Base-by-base conservation (phyloP, 176 grass and related monocot genomes). In the Melocanna baccifera region DNA sequence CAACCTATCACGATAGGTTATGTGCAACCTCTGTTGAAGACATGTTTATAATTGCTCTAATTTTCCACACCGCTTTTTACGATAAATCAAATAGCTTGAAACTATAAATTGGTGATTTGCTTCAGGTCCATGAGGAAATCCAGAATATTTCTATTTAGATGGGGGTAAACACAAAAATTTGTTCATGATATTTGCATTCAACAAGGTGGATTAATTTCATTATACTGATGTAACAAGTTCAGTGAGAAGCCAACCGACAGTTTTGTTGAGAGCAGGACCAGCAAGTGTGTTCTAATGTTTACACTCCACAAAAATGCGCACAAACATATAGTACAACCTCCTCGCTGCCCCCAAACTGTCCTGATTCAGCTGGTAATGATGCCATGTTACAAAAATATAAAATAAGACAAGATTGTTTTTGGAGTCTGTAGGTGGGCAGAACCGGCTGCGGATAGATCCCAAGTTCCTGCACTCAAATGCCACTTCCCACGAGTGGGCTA, bases 261-360 rank as follows among this genome's bases (percentile, higher is more conserved):
- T 86, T 98, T 74, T 39, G 92, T 95, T 42, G 96, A 95, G 81
- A 98, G 92, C 93, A 98, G 92, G n/a, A n/a, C n/a, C n/a, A n/a
- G n/a, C n/a, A n/a, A n/a, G 96, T 94, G 83, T 3, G 37, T 71
- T 47, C 46, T 70, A 69, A 23, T 73, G 14, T 36, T 75, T 81
- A 11, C 25, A 69, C 25, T 37, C 37, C 41, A 39, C 34, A 52
- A 62, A 82, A 82, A 81, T 55, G 69, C 30, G 22, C 1, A n/a
- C 52, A 76, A 47, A 45, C 63, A 56, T 50, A 19, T 74, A 45
- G 57, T 12, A 43, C 20, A 37, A 6, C 23, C 1, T 7, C 52
- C 18, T 47, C 53, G 34, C 34, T 29, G 43, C 52, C 8, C 12
- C 64, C 6, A 5, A 41, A 19, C 66, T 5, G 13, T 66, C 22